These are phyloP conservation scores for Neurospora cerealis DNA, from an alignment of 495 filamentous ascomycete genomes.

Conservation along the genomic window DNA sequence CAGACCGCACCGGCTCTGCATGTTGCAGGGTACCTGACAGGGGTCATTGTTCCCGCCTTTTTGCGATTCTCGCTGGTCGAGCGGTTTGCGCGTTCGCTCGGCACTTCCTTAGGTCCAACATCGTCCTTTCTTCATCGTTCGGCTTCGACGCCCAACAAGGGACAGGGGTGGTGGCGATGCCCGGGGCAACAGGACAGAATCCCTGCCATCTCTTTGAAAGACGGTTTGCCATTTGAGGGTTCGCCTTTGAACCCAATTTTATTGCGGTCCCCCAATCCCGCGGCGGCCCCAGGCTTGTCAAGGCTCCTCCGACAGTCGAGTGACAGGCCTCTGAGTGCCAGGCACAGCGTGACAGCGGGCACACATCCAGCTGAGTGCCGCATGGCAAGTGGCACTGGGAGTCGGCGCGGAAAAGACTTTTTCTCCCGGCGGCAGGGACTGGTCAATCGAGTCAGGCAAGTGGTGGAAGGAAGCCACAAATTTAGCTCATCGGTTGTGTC, in stretches of 20 bases:
- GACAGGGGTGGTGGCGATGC: background rate
- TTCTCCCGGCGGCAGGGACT: background rate
- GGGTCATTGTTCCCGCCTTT: background rate
- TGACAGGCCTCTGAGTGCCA: background rate
- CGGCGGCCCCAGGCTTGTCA: background rate
- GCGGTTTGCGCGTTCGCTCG: background rate
- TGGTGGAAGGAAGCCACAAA: background rate
- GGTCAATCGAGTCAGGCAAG: background rate
- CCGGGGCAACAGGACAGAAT: background rate
- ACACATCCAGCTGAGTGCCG: background rate
- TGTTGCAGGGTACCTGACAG: conserved; percentile 5
- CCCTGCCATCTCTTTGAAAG: background rate
- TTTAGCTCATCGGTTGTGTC: background rate
- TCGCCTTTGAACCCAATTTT: background rate
- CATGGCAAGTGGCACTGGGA: background rate
- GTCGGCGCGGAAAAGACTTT: background rate
- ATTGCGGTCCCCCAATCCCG: background rate
- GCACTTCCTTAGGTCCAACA: background rate
- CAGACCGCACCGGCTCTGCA: background rate
- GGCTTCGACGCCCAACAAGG: background rate
- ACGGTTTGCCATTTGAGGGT: background rate
- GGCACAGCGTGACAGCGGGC: background rate
- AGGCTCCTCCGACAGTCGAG: background rate
- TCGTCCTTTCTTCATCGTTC: background rate
- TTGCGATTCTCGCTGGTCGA: background rate